These are phyloP conservation scores for Carex scoparia DNA, from an alignment of 176 grass and related monocot species.

Conservation along the genomic window DNA sequence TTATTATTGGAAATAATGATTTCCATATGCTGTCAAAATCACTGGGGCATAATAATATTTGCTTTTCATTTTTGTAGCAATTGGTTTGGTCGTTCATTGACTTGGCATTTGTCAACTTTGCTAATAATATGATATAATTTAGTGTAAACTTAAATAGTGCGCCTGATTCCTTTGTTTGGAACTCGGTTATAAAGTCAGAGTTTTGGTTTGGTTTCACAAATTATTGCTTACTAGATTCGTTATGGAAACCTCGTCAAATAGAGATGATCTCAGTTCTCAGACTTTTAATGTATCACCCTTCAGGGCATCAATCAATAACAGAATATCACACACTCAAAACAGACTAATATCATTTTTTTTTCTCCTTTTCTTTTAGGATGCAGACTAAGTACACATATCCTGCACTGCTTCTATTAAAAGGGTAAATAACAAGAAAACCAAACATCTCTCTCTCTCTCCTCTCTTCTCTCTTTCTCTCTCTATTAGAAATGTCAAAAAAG, in stretches of 20 bases:
- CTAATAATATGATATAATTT: neutral
- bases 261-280: neutral
- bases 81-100: too few species aligned
- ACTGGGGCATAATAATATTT: too few species aligned
- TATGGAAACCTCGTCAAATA: neutral
- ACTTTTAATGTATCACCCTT: neutral
- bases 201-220: too few species aligned
- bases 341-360: conserved; percentile 9
- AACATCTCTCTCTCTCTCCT: neutral
- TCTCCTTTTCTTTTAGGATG: neutral
- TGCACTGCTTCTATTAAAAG: conserved; percentile 15
- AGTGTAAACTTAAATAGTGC: neutral
- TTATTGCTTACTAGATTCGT: neutral
- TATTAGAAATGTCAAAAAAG: conserved; percentile 8
- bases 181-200: too few species aligned
- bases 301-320: neutral
- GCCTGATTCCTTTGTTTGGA: neutral
- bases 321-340: neutral
- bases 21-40: too few species aligned
- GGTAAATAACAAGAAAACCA: conserved; percentile 18
- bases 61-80: too few species aligned
- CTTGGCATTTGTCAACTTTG: neutral
- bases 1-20: too few species aligned
- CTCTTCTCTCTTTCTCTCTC: neutral
- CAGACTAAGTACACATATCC: conserved; percentile 12